Evolutionary conservation across 805 yeast genomes (phyloP).

Genomic region (Brettanomyces sp.): DNA sequence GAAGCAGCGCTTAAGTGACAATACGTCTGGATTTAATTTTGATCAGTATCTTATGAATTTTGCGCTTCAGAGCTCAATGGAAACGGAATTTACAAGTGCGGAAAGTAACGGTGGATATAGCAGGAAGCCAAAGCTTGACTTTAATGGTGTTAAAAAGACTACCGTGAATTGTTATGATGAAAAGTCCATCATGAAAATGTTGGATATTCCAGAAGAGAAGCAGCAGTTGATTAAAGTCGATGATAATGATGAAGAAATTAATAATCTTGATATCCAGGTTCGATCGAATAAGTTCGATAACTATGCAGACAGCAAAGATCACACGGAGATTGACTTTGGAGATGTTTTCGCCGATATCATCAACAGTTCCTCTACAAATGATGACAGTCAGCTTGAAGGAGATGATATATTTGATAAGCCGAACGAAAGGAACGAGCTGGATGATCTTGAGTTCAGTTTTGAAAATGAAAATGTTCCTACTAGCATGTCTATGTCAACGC

Average conservation of each 20-base stretch:
- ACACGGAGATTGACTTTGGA: constrained; percentile 1
- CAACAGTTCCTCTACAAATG: constrained; percentile 2
- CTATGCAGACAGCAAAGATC: constrained; percentile 7
- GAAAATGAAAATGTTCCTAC: too few relatives aligned
- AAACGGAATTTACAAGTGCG: background rate
- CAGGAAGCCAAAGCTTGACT: constrained; percentile 14
- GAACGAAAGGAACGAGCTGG: background rate
- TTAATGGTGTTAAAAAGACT: constrained; percentile 11
- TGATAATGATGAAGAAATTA: constrained; percentile 4
- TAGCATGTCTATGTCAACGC: too few relatives aligned
- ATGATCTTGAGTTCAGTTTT: too few relatives aligned
- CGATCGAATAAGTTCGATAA: constrained; percentile 14
- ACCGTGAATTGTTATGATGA: constrained; percentile 7
- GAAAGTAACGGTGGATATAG: background rate
- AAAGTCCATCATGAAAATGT: background rate
- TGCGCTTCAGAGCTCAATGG: constrained; percentile 8
- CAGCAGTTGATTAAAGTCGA: constrained; percentile 5
- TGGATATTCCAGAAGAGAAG: constrained; percentile 3
- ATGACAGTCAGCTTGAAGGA: background rate
- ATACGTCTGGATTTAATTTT: constrained; percentile 16
- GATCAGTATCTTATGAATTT: constrained; percentile 16
- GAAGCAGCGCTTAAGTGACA: background rate
- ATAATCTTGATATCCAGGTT: constrained; percentile 28
- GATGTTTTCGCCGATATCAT: background rate
- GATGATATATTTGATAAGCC: constrained; percentile 3